A percentile compares a stretch with the other conserved stretches of the same genome.
Conservation (phyloP, 176 grass and related monocot genomes). For the Triticum dicoccoides region DNA sequence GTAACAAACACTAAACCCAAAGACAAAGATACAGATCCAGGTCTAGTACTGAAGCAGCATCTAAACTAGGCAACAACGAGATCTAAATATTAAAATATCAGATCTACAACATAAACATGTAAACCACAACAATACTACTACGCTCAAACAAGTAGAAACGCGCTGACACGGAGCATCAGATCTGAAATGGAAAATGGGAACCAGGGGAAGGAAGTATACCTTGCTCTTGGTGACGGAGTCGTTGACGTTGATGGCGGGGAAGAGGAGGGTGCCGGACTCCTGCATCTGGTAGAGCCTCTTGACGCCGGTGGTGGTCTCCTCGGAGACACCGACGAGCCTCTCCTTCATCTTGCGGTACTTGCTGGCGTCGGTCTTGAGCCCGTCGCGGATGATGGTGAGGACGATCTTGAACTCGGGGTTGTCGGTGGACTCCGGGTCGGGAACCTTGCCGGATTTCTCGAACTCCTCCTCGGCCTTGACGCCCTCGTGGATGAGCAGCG, state of each 20-base stretch:
- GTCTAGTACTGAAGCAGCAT: not conserved
- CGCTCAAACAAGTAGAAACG: not conserved
- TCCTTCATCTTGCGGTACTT: constrained; percentile 98
- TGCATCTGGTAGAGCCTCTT: constrained; percentile 97
- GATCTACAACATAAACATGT: not conserved
- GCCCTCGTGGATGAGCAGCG: constrained; percentile 89
- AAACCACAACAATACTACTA: not conserved
- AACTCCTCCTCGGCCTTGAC: constrained; percentile 93
- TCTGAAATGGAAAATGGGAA: not conserved
- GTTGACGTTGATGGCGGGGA: constrained; percentile 93
- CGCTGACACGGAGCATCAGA: not conserved
- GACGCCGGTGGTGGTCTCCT: constrained; percentile 95
- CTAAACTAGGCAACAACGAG: not conserved
- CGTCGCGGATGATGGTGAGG: constrained; percentile 80
- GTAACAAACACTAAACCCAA: not conserved
- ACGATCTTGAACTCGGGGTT: constrained; percentile 99
- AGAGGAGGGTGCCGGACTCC: constrained; percentile 63
- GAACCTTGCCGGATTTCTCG: constrained; percentile 63
- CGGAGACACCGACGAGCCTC: constrained; percentile 86
- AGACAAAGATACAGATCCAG: not conserved
- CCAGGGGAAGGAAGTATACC: constrained; percentile 29
- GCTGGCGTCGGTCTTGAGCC: constrained; percentile 60
- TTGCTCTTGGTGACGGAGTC: constrained; percentile 99
- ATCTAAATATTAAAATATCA: not conserved
- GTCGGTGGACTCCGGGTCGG: constrained; percentile 79